Evolutionary conservation across 1,284 basidiomycete genomes (phyloP), one percentile per base, ranked within the genome.

Genomic region (Coniferiporia weirii): DNA sequence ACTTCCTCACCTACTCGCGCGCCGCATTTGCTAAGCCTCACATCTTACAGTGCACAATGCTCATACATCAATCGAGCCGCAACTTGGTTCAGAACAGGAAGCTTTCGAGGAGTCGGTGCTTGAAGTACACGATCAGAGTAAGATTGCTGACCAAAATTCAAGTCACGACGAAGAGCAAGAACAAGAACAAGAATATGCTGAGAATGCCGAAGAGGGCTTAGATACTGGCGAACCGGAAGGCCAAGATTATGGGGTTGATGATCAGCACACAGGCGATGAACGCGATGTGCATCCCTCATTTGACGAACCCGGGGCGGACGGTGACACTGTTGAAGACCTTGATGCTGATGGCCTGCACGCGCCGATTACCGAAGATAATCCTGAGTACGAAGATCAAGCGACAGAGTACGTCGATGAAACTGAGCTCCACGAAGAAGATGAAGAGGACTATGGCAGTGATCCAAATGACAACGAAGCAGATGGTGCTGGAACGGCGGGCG

Each of bases 321-420:
- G 57, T 35, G 52, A 20, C 10, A 17, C 49, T 34, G 52, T 32
- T 7, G 58, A 64, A 34, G 59, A 17, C 22, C 64, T 71, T n/a
- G 71, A 74, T 59, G 71, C 70, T 49, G 69, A 71, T 61, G 67
- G 65, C 51, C 61, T 69, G 46, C 72, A 75, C 50, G 67, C 54
- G 4, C 7, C 36, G 3, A 17, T 45, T 13, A 47, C 56, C 43
- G 64, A 65, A 35, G 64, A 64, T 7, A 66, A 63, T 15, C 67
- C 68, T 38, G 68, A 64, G 35, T 66, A 67, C 43, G 62, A 63
- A 6, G 69, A 68, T 8, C 61, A 66, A 38, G 67, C 63, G 20
- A 44, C 56, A 4, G 65, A 68, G 15, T 65, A 65, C 22, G 60
- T 63, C 5, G 67, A 66, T 54, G 60, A n/a, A 35, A 36, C 20